Evolutionary conservation across 768 basidiomycete genomes (phyloP).

Genomic region (Cystofilobasidium capitatum): DNA sequence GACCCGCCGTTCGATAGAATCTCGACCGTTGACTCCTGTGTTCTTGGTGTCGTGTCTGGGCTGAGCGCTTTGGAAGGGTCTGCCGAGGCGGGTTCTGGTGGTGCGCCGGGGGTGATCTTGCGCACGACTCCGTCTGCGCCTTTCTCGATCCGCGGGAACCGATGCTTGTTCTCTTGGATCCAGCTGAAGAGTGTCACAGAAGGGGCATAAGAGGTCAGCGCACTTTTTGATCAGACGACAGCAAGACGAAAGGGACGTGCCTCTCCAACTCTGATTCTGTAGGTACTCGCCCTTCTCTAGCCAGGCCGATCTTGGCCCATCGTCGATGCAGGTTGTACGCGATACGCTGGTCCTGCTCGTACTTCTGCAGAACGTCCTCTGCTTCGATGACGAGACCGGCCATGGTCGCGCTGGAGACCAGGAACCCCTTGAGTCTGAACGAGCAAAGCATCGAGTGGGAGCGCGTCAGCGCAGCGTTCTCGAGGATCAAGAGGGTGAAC

Average conservation of each 20-base stretch:
- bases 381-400: constrained; percentile 16
- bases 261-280: background rate
- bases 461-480: background rate
- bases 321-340: constrained; percentile 12
- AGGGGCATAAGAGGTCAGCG: background rate
- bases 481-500: background rate
- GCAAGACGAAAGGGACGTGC: background rate
- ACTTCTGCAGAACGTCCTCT: constrained; percentile 17
- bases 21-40: no score
- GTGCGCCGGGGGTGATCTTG: background rate
- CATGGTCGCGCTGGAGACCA: constrained; percentile 19
- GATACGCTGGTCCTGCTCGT: constrained; percentile 15
- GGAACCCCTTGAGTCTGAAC: constrained; percentile 15
- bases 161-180: constrained; percentile 3
- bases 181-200: background rate
- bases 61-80: no score
- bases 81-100: no score
- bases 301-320: constrained; percentile 11
- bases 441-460: background rate
- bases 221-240: background rate
- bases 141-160: background rate
- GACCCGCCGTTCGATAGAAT: no score
- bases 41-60: no score
- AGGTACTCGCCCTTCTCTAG: background rate
- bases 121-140: background rate